phyloP scores from a whole-genome alignment of 2,329 filamentous ascomycete genomes.

The Fusarium sp. region DNA sequence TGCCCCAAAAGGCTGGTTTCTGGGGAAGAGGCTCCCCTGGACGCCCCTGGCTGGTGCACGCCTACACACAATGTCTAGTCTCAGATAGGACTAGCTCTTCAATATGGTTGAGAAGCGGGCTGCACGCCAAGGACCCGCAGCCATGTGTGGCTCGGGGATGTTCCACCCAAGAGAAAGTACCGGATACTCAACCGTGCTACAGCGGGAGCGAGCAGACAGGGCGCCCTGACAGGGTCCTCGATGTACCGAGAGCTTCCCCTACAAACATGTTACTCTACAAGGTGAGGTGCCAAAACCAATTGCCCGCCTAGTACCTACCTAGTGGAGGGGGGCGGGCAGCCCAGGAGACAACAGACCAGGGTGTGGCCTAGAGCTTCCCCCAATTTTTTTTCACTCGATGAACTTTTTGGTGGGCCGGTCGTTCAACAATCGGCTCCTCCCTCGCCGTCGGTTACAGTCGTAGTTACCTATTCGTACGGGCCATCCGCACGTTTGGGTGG shows the following conservation, averaged over 20 bases:
- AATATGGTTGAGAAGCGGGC: slow-evolving; percentile 60
- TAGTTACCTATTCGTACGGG: slow-evolving; percentile 47
- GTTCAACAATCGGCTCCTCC: slow-evolving; percentile 54
- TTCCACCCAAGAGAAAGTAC: slow-evolving; percentile 43
- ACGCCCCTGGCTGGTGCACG: slow-evolving; percentile 43
- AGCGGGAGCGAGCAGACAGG: slow-evolving; percentile 28
- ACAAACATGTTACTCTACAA: slow-evolving; percentile 22
- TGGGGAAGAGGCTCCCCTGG: slow-evolving; percentile 47
- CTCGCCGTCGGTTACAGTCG: slow-evolving; percentile 46
- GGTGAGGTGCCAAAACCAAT: slow-evolving; percentile 13
- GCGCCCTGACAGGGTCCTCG: slow-evolving; percentile 27
- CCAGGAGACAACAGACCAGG: slow-evolving; percentile 39
- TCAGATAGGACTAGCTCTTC: slow-evolving; percentile 47
- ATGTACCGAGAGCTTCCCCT: slow-evolving; percentile 40
- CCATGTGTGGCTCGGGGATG: slow-evolving; percentile 46
- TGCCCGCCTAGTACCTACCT: not conserved
- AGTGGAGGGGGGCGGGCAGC: not conserved
- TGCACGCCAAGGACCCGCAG: slow-evolving; percentile 46
- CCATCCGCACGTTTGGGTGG: slow-evolving; percentile 38
- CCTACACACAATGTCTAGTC: slow-evolving; percentile 38
- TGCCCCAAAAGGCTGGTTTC: slow-evolving; percentile 50
- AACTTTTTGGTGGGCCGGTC: slow-evolving; percentile 50
- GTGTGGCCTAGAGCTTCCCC: slow-evolving; percentile 48
- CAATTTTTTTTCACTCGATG: slow-evolving; percentile 51
- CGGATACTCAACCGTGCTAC: slow-evolving; percentile 40